A percentile compares a stretch with the other conserved stretches of the same genome.
phyloP scores from a whole-genome alignment of 192 early-diverging fungal genomes.

The Pecoramyces ruminantium region DNA sequence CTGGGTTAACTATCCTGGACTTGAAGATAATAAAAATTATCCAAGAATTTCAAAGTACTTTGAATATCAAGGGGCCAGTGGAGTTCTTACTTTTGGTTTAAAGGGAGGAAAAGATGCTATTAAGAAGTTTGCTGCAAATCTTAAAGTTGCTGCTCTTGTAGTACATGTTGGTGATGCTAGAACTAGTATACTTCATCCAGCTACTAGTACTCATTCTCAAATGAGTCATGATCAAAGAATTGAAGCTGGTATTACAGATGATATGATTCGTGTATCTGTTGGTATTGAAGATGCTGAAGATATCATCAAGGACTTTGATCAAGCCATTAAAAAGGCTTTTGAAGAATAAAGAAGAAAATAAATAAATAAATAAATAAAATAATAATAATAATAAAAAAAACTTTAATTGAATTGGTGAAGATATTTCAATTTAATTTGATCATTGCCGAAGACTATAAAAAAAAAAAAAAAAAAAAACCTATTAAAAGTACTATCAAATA shows the following conservation, averaged over 20 bases:
- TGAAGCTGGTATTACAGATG: not conserved
- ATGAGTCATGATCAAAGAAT: not conserved
- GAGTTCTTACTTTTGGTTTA: slow-evolving; percentile 1
- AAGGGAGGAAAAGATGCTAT: not conserved
- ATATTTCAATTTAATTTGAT: too few species aligned
- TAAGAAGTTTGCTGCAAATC: too few species aligned
- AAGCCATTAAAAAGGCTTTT: not conserved
- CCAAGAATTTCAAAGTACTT: not conserved
- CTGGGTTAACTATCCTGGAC: not conserved
- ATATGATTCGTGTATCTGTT: not conserved
- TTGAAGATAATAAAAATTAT: not conserved
- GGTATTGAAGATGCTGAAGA: not conserved
- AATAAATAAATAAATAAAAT: too few species aligned
- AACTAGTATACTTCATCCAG: not conserved
- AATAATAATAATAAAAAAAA: too few species aligned
- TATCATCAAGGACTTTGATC: not conserved
- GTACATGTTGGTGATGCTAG: not conserved
- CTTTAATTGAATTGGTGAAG: too few species aligned
- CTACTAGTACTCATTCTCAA: not conserved
- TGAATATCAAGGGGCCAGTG: not conserved
- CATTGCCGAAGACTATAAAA: too few species aligned
- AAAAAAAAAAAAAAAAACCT: too few species aligned
- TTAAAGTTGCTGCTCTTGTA: not conserved
- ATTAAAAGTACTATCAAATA: too few species aligned
- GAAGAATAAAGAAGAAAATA: too few species aligned